Evolutionary conservation across 2,329 filamentous ascomycete genomes (phyloP).

Genomic region (Escovopsis sp.): DNA sequence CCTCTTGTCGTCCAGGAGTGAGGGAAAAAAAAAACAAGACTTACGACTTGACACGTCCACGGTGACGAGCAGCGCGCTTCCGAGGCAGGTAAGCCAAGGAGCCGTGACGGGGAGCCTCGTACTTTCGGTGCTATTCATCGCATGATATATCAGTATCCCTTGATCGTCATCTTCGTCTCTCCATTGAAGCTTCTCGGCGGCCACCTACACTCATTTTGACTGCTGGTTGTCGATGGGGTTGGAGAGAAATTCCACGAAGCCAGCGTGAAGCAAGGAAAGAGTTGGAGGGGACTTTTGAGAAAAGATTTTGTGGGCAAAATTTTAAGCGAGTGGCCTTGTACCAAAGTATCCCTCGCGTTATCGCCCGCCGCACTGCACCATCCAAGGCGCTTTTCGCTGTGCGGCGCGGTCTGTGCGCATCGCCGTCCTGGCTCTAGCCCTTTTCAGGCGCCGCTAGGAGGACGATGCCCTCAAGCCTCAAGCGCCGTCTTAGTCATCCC

Average conservation of each 20-base stretch:
- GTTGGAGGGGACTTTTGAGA: constrained; percentile 11
- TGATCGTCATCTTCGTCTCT: not conserved
- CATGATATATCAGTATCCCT: constrained; percentile 4
- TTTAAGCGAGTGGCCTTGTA: constrained; percentile 19
- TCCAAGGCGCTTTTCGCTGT: constrained; percentile 4
- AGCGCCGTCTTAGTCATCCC: no score
- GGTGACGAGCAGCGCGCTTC: constrained; percentile 87
- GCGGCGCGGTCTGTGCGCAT: no score
- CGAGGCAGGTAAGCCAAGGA: constrained; percentile 76
- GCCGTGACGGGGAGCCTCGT: constrained; percentile 86
- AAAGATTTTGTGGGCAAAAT: constrained; percentile 23
- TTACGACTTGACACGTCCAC: constrained; percentile 98
- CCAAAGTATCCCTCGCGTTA: no score
- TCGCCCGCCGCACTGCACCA: not conserved
- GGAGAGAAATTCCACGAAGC: constrained; percentile 22
- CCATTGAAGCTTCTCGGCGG: not conserved
- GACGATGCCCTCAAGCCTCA: no score
- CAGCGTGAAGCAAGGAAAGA: constrained; percentile 17
- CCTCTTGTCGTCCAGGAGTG: not conserved
- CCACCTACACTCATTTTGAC: constrained; percentile 28
- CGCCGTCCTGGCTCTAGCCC: no score
- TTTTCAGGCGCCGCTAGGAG: no score
- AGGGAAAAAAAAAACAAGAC: constrained; percentile 18
- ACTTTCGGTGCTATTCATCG: constrained; percentile 38
- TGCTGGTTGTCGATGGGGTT: constrained; percentile 23